Percentiles rank a stretch among this genome's conserved stretches.
Evolutionary conservation across 176 grass and related monocot species (phyloP).

Genomic region (Tillandsia fasciculata): DNA sequence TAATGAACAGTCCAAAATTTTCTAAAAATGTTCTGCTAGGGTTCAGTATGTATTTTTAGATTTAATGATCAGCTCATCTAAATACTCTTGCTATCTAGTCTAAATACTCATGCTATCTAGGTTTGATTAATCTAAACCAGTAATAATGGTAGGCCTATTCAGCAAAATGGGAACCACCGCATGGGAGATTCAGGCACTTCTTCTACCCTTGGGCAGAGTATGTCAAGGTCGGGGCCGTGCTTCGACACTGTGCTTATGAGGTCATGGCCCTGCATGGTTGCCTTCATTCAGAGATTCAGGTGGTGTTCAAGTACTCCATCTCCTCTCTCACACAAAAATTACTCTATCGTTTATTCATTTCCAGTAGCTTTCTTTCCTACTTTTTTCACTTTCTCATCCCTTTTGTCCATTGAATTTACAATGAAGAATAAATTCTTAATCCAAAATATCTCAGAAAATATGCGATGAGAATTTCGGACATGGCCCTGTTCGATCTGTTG

Average conservation of each 20-base stretch:
- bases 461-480: background rate
- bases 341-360: no score
- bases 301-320: slow-evolving; percentile 1
- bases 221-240: slow-evolving; percentile 48
- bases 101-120: background rate
- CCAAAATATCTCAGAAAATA: no score
- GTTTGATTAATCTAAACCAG: background rate
- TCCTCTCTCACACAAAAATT: background rate
- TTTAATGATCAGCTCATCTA: no score
- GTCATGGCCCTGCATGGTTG: slow-evolving; percentile 74
- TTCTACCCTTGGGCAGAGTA: slow-evolving; percentile 65
- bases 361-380: no score
- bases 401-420: no score
- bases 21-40: no score
- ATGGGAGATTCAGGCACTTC: slow-evolving; percentile 68
- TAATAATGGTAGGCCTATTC: slow-evolving; percentile 41
- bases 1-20: no score
- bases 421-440: no score
- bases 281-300: slow-evolving; percentile 82
- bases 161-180: slow-evolving; percentile 83
- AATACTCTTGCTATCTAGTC: no score
- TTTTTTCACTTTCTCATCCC: no score
- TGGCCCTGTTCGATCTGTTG: background rate
- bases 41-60: no score
- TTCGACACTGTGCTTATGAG: slow-evolving; percentile 67